Evolutionary conservation across 495 filamentous ascomycete species (phyloP), one percentile per base, ranked within the genome.

Genomic region (Cenococcum geophilum): DNA sequence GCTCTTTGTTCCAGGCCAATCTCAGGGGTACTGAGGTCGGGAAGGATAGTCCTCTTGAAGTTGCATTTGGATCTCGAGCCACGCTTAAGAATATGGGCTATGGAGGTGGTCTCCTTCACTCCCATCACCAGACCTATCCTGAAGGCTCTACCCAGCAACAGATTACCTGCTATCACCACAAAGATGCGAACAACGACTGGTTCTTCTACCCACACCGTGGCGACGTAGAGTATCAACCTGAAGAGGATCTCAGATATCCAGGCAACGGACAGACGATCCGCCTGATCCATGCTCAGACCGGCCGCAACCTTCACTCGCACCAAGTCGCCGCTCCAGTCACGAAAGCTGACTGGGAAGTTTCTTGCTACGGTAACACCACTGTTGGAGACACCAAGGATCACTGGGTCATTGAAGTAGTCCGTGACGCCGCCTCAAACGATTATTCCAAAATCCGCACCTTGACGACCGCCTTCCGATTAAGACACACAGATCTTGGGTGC

Each of bases 11-110:
- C 81, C 93, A 98, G 69, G 93, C 93, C 22, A 98, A 98, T 66
- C 81, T 98, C 40, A 84, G 79, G 63, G 95, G 95, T 21, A 97
- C 91, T 27, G 88, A 97, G 57, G 91, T 98, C 60, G 91, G 91
- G 62, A 88, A 88, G 67, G 87, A 96, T 71, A 96, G 91, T 63
- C 93, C 93, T 36, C 80, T 98, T 35, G 93, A 98, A 72, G 78
- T 98, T 60, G 91, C 89, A 12, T 76, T 85, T 62, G 93, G 93
- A 20, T 98, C 93, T 27, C 83, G 89, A 48, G 91, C 88, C 10
- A 98, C 93, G 0, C 77, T 98, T 37, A 98, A 98, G 78, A 98
- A 98, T 71, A 97, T 97, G 93, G 93, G 93, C 4, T 98, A 98
- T 67, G 93, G 93, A 55, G 93, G 93, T 71, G 93, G 93, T 64